Base-by-base conservation (phyloP, 2,329 filamentous ascomycete species). In the Lecanoromycetidae sp. region DNA sequence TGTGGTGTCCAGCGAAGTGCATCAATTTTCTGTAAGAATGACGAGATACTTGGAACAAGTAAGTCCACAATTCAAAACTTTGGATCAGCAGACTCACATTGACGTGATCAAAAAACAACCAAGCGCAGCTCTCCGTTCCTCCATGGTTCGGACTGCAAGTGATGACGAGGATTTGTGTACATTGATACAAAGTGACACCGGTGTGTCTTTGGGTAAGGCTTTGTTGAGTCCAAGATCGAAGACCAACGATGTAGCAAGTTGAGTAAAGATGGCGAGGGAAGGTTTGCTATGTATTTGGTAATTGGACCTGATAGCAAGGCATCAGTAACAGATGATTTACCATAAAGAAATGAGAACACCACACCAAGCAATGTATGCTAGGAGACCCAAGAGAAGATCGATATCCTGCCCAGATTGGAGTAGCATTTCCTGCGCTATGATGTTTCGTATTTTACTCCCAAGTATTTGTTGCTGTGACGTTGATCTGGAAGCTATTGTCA, bases 1-100 rank as follows among this genome's bases (percentile, higher is more conserved):
- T 77, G 70, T 1, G 70, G 54, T 0, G 71, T 78, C 77, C 77
- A 82, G 2, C 63, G 66, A 40, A 80, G 62, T 2, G 67, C 56
- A 44, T 79, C 74, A 41, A 69, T 64, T 37, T 69, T 68, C 20
- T 67, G 68, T 12, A 74, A 61, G 44, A 63, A 70, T 2, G 57
- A 62, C 39, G 63, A 58, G 47, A 60, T 58, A 49, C 63, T 68
- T 45, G 4, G 49, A 42, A 44, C 53, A 44, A 22, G 42, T 27
- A 17, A 44, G 15, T 19, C n/a, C 25, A 3, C 4, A 4, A 9
- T 34, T 10, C 15, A 9, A 15, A 7, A 15, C 13, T 23, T 3
- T 1, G 3, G 6, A 17, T n/a, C 12, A 38, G 17, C 17, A 38
- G 36, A 38, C 36, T 38, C 56, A 69, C 65, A 55, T 57, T 42